Percentiles rank a stretch among this genome's conserved stretches.
Evolutionary conservation across 2,329 filamentous ascomycete genomes (phyloP).

Genomic region (Coniella lustricola): DNA sequence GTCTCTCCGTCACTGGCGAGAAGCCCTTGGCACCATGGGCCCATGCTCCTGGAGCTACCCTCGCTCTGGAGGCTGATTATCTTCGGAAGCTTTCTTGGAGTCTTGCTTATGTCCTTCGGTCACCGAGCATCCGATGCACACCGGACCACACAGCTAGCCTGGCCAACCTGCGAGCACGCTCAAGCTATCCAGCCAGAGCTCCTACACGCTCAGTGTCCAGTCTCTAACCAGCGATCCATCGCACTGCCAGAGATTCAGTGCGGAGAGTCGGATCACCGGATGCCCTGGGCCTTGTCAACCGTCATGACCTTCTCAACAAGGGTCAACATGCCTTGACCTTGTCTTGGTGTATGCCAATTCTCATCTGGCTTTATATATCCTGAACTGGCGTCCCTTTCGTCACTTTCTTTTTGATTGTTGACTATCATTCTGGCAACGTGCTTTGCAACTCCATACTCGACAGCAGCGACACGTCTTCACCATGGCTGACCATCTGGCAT

Average conservation of each 20-base stretch:
- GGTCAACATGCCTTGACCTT: background rate
- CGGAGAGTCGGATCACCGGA: constrained; percentile 11
- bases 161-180: constrained; percentile 23
- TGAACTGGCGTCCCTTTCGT: constrained; percentile 1
- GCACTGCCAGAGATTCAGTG: too few species aligned
- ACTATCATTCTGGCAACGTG: background rate
- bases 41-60: background rate
- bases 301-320: background rate
- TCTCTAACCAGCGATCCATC: background rate
- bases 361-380: constrained; percentile 11
- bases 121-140: constrained; percentile 31
- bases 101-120: constrained; percentile 36
- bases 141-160: constrained; percentile 27
- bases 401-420: background rate
- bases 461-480: constrained; percentile 25
- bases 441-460: constrained; percentile 13
- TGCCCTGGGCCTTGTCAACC: too few species aligned
- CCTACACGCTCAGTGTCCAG: constrained; percentile 22
- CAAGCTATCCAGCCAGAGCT: constrained; percentile 10
- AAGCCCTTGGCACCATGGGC: background rate
- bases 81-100: constrained; percentile 30
- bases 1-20: too few species aligned
- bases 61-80: constrained; percentile 18
- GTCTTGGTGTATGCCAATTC: background rate
- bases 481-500: constrained; percentile 43